Evolutionary conservation across 192 early-diverging fungal species (phyloP).

Genomic region (Coemansia sp.): DNA sequence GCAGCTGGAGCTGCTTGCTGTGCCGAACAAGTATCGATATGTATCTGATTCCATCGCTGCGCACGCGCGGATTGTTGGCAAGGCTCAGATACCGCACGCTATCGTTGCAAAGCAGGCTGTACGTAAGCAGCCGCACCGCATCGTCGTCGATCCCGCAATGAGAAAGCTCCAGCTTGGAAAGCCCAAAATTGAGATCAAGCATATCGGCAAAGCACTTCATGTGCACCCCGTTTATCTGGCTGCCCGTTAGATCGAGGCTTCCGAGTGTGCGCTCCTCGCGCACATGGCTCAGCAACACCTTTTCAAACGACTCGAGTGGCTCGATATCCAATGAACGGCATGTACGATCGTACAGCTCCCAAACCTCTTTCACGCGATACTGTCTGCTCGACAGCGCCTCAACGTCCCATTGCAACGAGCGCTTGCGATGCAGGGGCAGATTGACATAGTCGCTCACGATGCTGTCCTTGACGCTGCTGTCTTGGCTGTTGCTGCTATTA

Average conservation of each 20-base stretch:
- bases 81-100: conserved; percentile 65
- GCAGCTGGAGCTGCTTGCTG: conserved; percentile 61
- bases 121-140: conserved; percentile 66
- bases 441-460: neutral
- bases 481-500: neutral
- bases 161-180: conserved; percentile 64
- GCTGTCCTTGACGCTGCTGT: neutral
- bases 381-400: conserved; percentile 33
- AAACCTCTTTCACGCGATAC: conserved; percentile 48
- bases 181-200: conserved; percentile 72
- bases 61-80: conserved; percentile 67
- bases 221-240: conserved; percentile 56
- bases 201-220: conserved; percentile 74
- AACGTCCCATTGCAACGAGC: conserved; percentile 46
- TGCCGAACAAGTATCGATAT: conserved; percentile 73
- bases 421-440: conserved; percentile 9
- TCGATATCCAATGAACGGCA: conserved; percentile 38
- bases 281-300: conserved; percentile 35
- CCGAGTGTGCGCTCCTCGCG: conserved; percentile 39
- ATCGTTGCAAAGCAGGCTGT: conserved; percentile 71
- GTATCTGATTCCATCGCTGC: conserved; percentile 73
- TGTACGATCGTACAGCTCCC: conserved; percentile 44
- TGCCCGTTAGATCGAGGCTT: conserved; percentile 50
- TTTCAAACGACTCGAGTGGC: conserved; percentile 34
- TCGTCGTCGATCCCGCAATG: conserved; percentile 75